Percentiles rank a stretch among this genome's conserved stretches.
phyloP scores from a whole-genome alignment of 495 filamentous ascomycete genomes.

The Hypomontagnella monticulosa region DNA sequence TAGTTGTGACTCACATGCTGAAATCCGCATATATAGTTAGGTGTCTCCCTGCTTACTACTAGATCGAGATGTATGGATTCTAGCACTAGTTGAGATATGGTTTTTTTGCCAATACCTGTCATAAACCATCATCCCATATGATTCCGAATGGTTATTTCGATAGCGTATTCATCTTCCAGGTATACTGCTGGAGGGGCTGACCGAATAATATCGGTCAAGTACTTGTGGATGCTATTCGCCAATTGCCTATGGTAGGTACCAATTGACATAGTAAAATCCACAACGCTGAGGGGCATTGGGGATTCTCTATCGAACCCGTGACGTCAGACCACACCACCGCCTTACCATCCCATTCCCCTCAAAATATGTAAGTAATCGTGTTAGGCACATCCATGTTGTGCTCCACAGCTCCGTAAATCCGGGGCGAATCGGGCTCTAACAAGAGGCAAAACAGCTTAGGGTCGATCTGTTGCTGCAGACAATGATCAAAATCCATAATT shows the following conservation, averaged over 20 bases:
- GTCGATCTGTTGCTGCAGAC: too few species aligned
- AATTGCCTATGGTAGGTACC: too few species aligned
- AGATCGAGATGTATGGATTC: not conserved
- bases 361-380: not conserved
- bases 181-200: too few species aligned
- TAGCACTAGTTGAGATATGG: not conserved
- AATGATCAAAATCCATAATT: not conserved
- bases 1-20: conserved; percentile 25
- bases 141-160: not conserved
- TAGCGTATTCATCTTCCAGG: too few species aligned
- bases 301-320: conserved; percentile 4
- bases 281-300: not conserved
- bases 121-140: not conserved
- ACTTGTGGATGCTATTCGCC: not conserved
- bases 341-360: conserved; percentile 4
- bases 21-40: not conserved
- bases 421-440: conserved; percentile 20
- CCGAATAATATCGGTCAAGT: too few species aligned
- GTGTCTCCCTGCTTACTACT: not conserved
- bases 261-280: not conserved
- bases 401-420: conserved; percentile 28
- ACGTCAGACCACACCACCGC: conserved; percentile 31
- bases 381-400: not conserved
- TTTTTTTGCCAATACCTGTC: not conserved
- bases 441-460: conserved; percentile 1